Base-by-base conservation (phyloP, 2,329 filamentous ascomycete genomes). In the Mycocentrospora acerina region DNA sequence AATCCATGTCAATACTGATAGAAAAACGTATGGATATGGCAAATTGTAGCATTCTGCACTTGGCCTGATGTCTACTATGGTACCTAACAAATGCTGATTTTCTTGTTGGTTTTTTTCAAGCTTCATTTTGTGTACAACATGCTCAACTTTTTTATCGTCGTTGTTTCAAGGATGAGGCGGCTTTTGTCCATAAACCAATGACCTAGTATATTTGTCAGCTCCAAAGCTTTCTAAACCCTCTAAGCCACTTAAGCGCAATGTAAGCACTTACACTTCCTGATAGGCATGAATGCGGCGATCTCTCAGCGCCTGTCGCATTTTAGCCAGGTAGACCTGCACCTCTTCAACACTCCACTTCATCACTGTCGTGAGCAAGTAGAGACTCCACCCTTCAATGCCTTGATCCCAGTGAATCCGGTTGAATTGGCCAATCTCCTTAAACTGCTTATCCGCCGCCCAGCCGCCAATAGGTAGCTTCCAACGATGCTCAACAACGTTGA, bases 401-500 rank as follows among this genome's bases (percentile, higher is more conserved):
- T 64, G 51, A 12, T 52, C 44, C 38, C 59, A 62, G 11, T 59
- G 53, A 17, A 61, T 39, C 19, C 44, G 35, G 27, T 60, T 59
- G 27, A 48, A 64, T 28, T 47, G 50, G 1, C 77, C 78, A 2
- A 79, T 53, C 33, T 79, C 71, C 53, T 80, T 81, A 33, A 75
- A 68, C 17, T 71, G 70, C 75, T 48, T 47, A 24, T 60, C 51
- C 4, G 42, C 48, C 12, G 50, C 40, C 57, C 56, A 62, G 1
- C 48, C 46, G 2, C 56, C 55, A 19, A 62, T 42, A 1, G 56
- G 50, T 68, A 75, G 5, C 34, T 60, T 62, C 45, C 46, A 57
- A 11, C 74, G 51, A 2, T 69, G 60, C 51, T 79, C 72, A 0
- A 61, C 60, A 0, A 82, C 71, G 37, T 80, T 71, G 29, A 69